Percentiles rank a stretch among this genome's conserved stretches.
These are phyloP conservation scores for Candida germanica DNA, from an alignment of 805 yeast genomes.

Conservation along the genomic window DNA sequence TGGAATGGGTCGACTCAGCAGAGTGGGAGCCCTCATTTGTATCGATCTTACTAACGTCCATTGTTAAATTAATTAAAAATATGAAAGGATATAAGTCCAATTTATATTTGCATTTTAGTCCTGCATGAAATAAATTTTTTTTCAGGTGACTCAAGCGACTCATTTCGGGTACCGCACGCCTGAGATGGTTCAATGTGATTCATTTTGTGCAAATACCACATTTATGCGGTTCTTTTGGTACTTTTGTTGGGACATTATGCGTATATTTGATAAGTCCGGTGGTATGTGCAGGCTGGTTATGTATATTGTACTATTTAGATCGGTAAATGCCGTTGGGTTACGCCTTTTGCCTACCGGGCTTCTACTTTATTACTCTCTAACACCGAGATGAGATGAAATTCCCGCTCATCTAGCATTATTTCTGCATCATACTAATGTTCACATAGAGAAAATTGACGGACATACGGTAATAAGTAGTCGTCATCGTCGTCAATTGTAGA, in stretches of 20 bases:
- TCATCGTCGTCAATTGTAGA: conserved; percentile 13
- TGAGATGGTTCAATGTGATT: not conserved
- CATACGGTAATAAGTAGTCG: conserved; percentile 13
- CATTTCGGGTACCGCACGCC: conserved; percentile 4
- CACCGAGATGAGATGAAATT: too few species aligned
- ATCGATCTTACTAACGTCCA: not conserved
- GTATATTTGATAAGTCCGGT: too few species aligned
- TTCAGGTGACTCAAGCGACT: conserved; percentile 8
- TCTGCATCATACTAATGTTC: too few species aligned
- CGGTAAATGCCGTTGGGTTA: not conserved
- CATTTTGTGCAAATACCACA: too few species aligned
- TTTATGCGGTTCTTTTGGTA: too few species aligned
- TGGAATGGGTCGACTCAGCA: not conserved
- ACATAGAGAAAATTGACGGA: conserved; percentile 27
- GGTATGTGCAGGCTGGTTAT: too few species aligned
- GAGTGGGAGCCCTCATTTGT: not conserved
- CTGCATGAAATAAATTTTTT: not conserved
- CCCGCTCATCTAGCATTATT: not conserved
- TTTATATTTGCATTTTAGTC: not conserved
- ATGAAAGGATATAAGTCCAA: not conserved
- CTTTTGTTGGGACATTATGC: too few species aligned
- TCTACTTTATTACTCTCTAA: too few species aligned
- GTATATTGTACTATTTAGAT: too few species aligned
- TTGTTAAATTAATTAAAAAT: not conserved
- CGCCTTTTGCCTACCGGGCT: not conserved